These are phyloP conservation scores for Sporobolomyces phaffii DNA, from an alignment of 768 basidiomycete genomes.

Conservation along the genomic window DNA sequence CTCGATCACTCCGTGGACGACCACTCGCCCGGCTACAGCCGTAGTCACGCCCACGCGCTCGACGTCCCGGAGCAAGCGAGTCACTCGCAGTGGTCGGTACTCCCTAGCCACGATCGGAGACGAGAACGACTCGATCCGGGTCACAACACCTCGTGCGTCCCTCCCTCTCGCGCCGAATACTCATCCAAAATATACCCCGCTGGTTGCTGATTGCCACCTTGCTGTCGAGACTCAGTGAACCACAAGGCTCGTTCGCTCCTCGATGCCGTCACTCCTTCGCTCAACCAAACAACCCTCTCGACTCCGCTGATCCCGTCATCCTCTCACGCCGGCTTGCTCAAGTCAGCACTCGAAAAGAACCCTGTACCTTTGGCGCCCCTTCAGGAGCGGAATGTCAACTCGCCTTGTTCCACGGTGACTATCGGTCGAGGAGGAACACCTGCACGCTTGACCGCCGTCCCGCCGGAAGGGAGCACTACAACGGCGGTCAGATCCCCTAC, in stretches of 20 bases:
- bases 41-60: not conserved
- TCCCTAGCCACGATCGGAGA: not conserved
- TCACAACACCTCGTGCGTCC: not conserved
- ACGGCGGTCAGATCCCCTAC: not conserved
- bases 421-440: not conserved
- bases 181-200: not conserved
- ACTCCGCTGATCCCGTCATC: not conserved
- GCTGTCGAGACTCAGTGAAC: not conserved
- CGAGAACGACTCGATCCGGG: not conserved
- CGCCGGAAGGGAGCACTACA: not conserved
- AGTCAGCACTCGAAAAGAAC: not conserved
- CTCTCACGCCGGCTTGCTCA: not conserved
- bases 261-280: not conserved
- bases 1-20: slow-evolving; percentile 5
- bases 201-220: not conserved
- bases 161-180: not conserved
- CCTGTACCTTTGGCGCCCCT: not conserved
- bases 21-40: not conserved
- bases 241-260: not conserved
- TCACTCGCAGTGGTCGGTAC: not conserved
- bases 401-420: no score
- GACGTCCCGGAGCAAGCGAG: not conserved
- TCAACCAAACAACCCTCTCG: not conserved
- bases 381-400: not conserved
- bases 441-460: not conserved